Conservation (phyloP, 2,329 filamentous ascomycete genomes). For the Pseudocercospora musae region DNA sequence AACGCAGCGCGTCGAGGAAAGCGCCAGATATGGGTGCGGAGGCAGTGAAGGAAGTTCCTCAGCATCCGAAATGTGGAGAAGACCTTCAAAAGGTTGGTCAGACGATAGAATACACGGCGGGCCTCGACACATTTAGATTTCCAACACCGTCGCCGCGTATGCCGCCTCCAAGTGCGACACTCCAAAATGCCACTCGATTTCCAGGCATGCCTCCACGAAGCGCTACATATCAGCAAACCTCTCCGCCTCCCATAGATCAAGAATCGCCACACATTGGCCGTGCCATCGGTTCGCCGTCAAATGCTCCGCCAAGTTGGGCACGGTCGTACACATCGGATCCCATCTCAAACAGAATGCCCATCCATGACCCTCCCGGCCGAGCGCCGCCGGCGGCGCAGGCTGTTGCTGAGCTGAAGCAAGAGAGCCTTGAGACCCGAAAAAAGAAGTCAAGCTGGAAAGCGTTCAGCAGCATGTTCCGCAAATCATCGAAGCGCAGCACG, state of each 20-base stretch:
- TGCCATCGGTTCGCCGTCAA: constrained; percentile 23
- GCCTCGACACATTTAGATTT: constrained; percentile 29
- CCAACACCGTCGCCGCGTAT: constrained; percentile 29
- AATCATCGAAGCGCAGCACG: constrained; percentile 15
- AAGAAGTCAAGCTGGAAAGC: constrained; percentile 32
- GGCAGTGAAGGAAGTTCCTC: not conserved
- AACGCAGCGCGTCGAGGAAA: constrained; percentile 13
- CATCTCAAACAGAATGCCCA: constrained; percentile 12
- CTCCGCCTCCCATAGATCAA: constrained; percentile 7
- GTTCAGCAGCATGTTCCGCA: constrained; percentile 28
- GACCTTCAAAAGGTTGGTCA: constrained; percentile 18
- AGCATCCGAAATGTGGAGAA: constrained; percentile 13
- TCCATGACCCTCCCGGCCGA: constrained; percentile 4
- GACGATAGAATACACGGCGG: constrained; percentile 25
- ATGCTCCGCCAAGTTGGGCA: constrained; percentile 23
- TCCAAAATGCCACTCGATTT: constrained; percentile 6
- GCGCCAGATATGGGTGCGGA: not conserved
- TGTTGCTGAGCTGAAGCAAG: not conserved
- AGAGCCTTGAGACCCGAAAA: constrained; percentile 5
- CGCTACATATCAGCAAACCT: constrained; percentile 5
- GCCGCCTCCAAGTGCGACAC: constrained; percentile 22
- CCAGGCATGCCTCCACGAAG: not conserved
- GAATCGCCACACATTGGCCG: constrained; percentile 21
- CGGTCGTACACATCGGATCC: constrained; percentile 24
- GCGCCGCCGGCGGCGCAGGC: constrained; percentile 5